These are phyloP conservation scores for Talaromyces sp. DNA, from an alignment of 2,329 filamentous ascomycete genomes.

Conservation along the genomic window DNA sequence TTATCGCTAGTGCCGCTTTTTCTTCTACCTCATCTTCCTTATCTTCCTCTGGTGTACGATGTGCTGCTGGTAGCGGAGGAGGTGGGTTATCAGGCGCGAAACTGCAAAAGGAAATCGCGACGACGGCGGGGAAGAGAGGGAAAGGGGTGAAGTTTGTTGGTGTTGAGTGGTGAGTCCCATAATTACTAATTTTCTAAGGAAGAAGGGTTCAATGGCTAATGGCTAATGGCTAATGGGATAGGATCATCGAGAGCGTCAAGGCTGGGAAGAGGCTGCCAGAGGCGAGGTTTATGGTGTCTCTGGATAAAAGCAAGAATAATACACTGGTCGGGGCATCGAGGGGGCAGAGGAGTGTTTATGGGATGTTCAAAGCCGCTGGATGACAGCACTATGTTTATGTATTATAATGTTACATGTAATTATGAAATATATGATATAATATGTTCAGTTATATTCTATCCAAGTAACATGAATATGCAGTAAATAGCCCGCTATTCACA, in stretches of 20 bases:
- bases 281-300: conserved; percentile 57
- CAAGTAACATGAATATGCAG: neutral
- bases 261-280: conserved; percentile 69
- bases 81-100: conserved; percentile 76
- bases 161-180: no score
- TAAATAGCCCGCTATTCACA: neutral
- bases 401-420: neutral
- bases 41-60: conserved; percentile 21
- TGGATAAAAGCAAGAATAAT: neutral
- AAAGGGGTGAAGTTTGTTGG: conserved; percentile 71
- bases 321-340: conserved; percentile 40
- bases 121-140: conserved; percentile 44
- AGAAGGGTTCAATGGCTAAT: no score
- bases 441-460: neutral
- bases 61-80: conserved; percentile 54
- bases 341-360: conserved; percentile 60
- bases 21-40: conserved; percentile 26
- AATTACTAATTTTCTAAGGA: no score
- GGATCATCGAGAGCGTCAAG: conserved; percentile 78
- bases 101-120: conserved; percentile 68
- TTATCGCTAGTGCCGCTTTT: no score
- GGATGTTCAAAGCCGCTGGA: conserved; percentile 34
- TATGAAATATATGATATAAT: neutral
- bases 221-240: conserved; percentile 26
- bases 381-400: neutral